Conservation (phyloP, 1,284 basidiomycete species). For the Volvariella surrecta region DNA sequence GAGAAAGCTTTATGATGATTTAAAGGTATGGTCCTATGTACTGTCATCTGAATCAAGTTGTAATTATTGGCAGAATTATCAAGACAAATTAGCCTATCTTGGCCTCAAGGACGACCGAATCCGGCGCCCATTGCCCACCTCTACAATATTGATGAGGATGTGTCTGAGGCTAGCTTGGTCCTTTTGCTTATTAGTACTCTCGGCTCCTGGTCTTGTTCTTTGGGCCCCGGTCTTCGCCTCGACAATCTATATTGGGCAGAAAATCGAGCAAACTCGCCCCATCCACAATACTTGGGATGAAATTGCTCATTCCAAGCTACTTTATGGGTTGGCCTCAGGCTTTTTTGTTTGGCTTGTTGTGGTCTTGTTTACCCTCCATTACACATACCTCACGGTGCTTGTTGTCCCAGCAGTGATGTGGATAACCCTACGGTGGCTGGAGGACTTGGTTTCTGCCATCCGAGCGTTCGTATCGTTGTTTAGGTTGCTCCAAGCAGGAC, state of each 20-base stretch:
- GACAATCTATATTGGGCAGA: constrained; percentile 55
- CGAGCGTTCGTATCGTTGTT: constrained; percentile 59
- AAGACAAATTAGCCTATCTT: constrained; percentile 54
- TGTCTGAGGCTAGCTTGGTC: constrained; percentile 57
- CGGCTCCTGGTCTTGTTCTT: constrained; percentile 73
- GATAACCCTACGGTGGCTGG: constrained; percentile 80
- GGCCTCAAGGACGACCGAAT: constrained; percentile 80
- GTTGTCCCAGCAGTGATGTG: constrained; percentile 73
- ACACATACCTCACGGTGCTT: constrained; percentile 34
- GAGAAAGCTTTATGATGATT: constrained; percentile 39
- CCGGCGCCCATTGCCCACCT: constrained; percentile 50
- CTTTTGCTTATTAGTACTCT: constrained; percentile 57
- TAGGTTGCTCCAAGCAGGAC: constrained; percentile 59
- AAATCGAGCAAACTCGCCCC: constrained; percentile 70
- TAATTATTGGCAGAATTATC: constrained; percentile 45
- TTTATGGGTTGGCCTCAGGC: constrained; percentile 70
- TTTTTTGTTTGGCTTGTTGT: constrained; percentile 51
- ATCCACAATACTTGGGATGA: constrained; percentile 80
- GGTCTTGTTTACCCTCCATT: constrained; percentile 29
- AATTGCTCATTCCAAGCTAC: constrained; percentile 83
- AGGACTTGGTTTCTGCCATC: constrained; percentile 71
- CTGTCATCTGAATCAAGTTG: constrained; percentile 1
- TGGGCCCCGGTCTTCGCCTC: constrained; percentile 72
- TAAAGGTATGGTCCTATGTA: constrained; percentile 39
- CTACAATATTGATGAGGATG: constrained; percentile 53